A percentile compares a stretch with the other conserved stretches of the same genome.
Evolutionary conservation across 164 flowering plant species (phyloP).

Genomic region (Santalum album): DNA sequence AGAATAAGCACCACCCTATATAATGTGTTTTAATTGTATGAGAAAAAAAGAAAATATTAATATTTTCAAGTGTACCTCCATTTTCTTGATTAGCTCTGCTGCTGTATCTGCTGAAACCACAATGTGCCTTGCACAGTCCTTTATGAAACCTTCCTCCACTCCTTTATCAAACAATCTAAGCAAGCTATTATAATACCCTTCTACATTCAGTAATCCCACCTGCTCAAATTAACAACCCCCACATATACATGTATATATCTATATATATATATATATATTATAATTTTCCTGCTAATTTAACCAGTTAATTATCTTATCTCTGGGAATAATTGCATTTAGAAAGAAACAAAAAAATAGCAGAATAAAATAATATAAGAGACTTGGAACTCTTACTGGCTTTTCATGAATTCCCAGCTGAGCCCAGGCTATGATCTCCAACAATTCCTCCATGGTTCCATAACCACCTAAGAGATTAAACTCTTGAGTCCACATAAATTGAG

Average conservation of each 20-base stretch:
- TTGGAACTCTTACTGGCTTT: conserved; percentile 38
- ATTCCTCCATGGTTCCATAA: conserved; percentile 67
- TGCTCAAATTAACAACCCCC: conserved; percentile 8
- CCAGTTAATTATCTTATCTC: too few relatives aligned
- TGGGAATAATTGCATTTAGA: too few relatives aligned
- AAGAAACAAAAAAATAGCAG: not conserved
- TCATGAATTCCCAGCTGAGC: conserved; percentile 64
- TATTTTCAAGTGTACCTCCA: conserved; percentile 37
- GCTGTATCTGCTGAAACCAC: conserved; percentile 45
- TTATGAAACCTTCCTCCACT: conserved; percentile 71
- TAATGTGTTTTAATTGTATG: not conserved
- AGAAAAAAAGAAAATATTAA: not conserved
- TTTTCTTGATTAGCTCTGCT: conserved; percentile 36
- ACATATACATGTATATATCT: too few relatives aligned
- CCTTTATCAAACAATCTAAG: conserved; percentile 59
- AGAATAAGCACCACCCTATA: conserved; percentile 1
- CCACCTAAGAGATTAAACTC: conserved; percentile 30
- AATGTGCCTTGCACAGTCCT: conserved; percentile 39
- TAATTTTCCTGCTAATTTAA: too few relatives aligned
- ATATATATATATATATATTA: too few relatives aligned
- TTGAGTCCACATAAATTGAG: not conserved
- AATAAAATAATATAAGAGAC: not conserved
- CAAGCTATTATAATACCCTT: conserved; percentile 55
- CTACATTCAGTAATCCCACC: conserved; percentile 65
- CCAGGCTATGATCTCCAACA: conserved; percentile 56